Evolutionary conservation across 2,329 filamentous ascomycete genomes (phyloP), one percentile per base, ranked within the genome.

Genomic region (Sphaerulina populicola): DNA sequence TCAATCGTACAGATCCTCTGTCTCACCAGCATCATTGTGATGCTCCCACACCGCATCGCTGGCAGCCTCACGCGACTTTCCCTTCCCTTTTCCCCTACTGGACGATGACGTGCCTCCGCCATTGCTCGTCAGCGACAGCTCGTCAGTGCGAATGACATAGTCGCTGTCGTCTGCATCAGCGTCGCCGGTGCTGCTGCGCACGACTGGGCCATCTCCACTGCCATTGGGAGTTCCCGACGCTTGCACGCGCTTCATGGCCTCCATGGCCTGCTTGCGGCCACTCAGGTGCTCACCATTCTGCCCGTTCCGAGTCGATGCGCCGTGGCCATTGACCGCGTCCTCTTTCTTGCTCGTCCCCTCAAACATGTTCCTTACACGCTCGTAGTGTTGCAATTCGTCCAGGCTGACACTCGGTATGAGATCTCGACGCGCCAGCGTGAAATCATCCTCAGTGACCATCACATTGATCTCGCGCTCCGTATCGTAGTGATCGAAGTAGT

Each of bases 401-500:
- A 85, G 83, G 64, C 88, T 95, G 46, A 98, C 93, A 71, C 85
- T 90, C 12, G 90, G 90, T n/a, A 97, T 83, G 37, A 98, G 77
- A 71, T 97, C 93, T 39, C 74, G 74, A 63, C 91, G 82, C 0
- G 93, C 93, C 23, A 80, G 79, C 18, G 85, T 67, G 65, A 98
- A 98, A 68, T 98, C 93, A 44, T 85, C 79, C 68, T 96, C 91
- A 1, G 81, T 86, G 27, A 98, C 93, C 71, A 87, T 82, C 57
- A 98, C 91, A 23, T 84, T 80, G 1, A 91, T 81, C 64, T 98
- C 93, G 42, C 87, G 85, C 9, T 83, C 77, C 0, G 80, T 87
- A 11, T 91, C 89, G 59, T 87, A 76, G 70, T 97, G 91, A 66
- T 98, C 93, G 67, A 98, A 98, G 72, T 90, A 98, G 70, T 93